Evolutionary conservation across 2,329 filamentous ascomycete species (phyloP).

Genomic region (Neoarthrinium moseri): DNA sequence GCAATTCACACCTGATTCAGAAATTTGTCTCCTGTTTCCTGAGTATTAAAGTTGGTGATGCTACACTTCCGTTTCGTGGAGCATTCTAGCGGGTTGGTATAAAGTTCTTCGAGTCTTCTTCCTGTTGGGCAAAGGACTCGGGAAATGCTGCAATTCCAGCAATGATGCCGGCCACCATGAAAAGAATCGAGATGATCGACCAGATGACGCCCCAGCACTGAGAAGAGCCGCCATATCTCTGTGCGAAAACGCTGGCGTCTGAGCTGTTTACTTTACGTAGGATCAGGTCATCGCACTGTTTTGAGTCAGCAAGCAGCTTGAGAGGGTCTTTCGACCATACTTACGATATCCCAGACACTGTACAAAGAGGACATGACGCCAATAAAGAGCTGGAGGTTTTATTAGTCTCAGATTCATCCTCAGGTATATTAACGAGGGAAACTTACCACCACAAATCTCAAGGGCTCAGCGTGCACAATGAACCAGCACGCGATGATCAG

Average conservation of each 20-base stretch:
- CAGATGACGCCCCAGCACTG: slow-evolving; percentile 81
- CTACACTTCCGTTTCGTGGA: background rate
- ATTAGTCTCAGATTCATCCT: background rate
- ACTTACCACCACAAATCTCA: slow-evolving; percentile 67
- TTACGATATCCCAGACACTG: slow-evolving; percentile 77
- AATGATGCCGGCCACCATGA: slow-evolving; percentile 74
- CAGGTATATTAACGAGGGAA: slow-evolving; percentile 10
- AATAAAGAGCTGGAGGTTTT: slow-evolving; percentile 60
- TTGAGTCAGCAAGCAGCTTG: slow-evolving; percentile 4
- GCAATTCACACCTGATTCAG: background rate
- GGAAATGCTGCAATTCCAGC: slow-evolving; percentile 75
- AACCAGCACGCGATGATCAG: slow-evolving; percentile 76
- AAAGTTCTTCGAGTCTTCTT: slow-evolving; percentile 67
- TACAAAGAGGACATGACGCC: slow-evolving; percentile 81
- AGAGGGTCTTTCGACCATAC: slow-evolving; percentile 17
- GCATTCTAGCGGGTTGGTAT: slow-evolving; percentile 41
- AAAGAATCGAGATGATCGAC: slow-evolving; percentile 68
- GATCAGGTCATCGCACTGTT: slow-evolving; percentile 73
- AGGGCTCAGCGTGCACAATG: slow-evolving; percentile 70
- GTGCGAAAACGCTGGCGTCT: slow-evolving; percentile 76
- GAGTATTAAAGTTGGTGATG: too few relatives aligned
- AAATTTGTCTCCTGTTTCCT: too few relatives aligned
- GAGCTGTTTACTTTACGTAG: slow-evolving; percentile 77
- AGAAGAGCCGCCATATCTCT: slow-evolving; percentile 75
- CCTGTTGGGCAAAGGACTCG: slow-evolving; percentile 66